These are phyloP conservation scores for Nyssa sinensis DNA, from an alignment of 148 eudicot genomes.

Conservation along the genomic window DNA sequence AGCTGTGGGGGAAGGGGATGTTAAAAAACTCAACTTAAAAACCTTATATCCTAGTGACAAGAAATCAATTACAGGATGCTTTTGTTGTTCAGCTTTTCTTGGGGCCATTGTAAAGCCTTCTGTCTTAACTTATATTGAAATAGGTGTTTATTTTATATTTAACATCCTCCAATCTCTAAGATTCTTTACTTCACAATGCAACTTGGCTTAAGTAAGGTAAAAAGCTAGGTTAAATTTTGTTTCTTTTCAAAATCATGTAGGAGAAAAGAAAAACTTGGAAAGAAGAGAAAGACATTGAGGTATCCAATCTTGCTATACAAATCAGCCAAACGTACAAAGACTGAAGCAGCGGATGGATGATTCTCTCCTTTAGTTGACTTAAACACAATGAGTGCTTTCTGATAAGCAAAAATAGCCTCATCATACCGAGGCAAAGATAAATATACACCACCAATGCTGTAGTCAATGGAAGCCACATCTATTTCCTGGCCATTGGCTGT, in stretches of 20 bases:
- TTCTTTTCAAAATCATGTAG: not conserved
- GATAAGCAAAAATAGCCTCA: conserved; percentile 66
- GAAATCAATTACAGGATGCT: too few relatives aligned
- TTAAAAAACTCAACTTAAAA: too few relatives aligned
- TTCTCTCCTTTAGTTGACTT: conserved; percentile 61
- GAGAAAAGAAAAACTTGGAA: not conserved
- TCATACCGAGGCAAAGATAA: conserved; percentile 69
- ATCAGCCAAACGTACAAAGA: conserved; percentile 75
- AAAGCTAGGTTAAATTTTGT: too few relatives aligned
- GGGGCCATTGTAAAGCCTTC: too few relatives aligned
- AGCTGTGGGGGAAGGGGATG: too few relatives aligned
- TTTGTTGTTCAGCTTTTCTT: too few relatives aligned
- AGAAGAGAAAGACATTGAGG: not conserved
- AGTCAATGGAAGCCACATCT: conserved; percentile 63
- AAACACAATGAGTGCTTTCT: conserved; percentile 56
- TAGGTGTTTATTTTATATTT: too few relatives aligned
- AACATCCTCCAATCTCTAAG: too few relatives aligned
- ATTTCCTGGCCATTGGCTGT: conserved; percentile 51
- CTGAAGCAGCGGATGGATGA: conserved; percentile 59
- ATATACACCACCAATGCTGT: conserved; percentile 75
- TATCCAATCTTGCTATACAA: conserved; percentile 70
- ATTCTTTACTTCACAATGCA: too few relatives aligned
- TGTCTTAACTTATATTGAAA: too few relatives aligned
- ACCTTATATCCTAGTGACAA: too few relatives aligned
- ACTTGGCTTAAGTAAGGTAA: too few relatives aligned